A percentile compares a stretch with the other conserved stretches of the same genome.
These are phyloP conservation scores for Kernera saxatilis DNA, from an alignment of 345 rosid genomes.

Conservation along the genomic window DNA sequence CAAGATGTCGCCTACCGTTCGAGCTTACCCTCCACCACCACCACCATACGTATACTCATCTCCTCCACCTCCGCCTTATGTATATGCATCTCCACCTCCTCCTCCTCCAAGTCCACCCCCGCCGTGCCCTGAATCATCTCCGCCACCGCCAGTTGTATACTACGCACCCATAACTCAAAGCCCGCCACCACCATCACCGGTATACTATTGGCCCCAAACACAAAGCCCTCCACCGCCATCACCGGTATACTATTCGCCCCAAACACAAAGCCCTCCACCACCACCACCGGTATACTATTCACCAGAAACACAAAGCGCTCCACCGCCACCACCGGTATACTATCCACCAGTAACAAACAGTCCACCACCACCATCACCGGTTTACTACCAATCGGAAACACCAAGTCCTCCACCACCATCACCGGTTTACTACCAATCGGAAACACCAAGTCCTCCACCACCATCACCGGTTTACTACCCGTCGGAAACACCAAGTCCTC, in stretches of 20 bases:
- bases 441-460: conserved; percentile 23
- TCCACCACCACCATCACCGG: too few relatives aligned
- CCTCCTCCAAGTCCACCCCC: conserved; percentile 34
- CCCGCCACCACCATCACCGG: conserved; percentile 37
- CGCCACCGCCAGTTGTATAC: conserved; percentile 38
- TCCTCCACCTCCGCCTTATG: conserved; percentile 19
- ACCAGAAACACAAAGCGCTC: conserved; percentile 27
- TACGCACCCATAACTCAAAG: conserved; percentile 25
- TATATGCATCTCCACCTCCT: conserved; percentile 35
- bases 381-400: conserved; percentile 6
- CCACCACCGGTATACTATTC: conserved; percentile 30
- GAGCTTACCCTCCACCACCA: conserved; percentile 22
- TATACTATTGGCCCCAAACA: conserved; percentile 25
- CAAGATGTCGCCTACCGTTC: conserved; percentile 30
- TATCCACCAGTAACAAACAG: too few relatives aligned
- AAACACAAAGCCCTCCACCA: conserved; percentile 32
- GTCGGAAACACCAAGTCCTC: conserved; percentile 18
- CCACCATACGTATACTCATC: conserved; percentile 14
- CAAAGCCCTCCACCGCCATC: conserved; percentile 38
- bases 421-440: background rate
- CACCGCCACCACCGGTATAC: conserved; percentile 35
- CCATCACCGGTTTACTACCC: conserved; percentile 20
- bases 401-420: conserved; percentile 24
- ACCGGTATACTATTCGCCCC: conserved; percentile 26
- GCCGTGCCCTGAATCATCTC: conserved; percentile 38